phyloP scores from a whole-genome alignment of 768 basidiomycete genomes.

The Mycena belliarum region DNA sequence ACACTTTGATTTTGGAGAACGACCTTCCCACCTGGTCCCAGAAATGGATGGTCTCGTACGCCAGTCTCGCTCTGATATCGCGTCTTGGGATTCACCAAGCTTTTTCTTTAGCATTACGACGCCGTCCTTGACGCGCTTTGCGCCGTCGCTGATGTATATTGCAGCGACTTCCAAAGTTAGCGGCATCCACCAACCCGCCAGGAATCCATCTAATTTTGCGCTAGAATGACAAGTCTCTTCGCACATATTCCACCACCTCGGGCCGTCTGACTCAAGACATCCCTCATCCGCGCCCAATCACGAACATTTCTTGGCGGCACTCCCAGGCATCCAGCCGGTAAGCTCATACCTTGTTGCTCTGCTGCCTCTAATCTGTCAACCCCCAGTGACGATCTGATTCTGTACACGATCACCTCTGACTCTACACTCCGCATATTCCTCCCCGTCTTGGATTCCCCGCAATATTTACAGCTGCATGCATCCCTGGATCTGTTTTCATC shows the following conservation, averaged over 20 bases:
- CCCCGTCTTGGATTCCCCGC: conserved; percentile 85
- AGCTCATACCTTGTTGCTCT: conserved; percentile 31
- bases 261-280: conserved; percentile 68
- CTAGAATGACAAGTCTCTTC: conserved; percentile 59
- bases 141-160: conserved; percentile 78
- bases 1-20: conserved; percentile 77
- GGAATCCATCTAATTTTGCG: conserved; percentile 9
- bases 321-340: conserved; percentile 67
- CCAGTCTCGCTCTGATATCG: conserved; percentile 2
- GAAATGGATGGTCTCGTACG: conserved; percentile 74
- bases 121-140: conserved; percentile 58
- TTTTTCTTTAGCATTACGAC: conserved; percentile 49
- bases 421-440: conserved; percentile 82
- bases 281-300: conserved; percentile 72
- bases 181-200: conserved; percentile 3
- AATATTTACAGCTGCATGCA: conserved; percentile 81
- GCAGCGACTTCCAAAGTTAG: conserved; percentile 62
- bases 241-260: conserved; percentile 72
- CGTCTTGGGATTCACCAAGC: background rate
- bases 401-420: conserved; percentile 85
- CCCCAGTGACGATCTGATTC: conserved; percentile 67
- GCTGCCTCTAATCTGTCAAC: background rate
- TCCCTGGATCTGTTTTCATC: conserved; percentile 74
- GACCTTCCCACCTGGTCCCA: conserved; percentile 81
- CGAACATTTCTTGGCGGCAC: conserved; percentile 71